Evolutionary conservation across 106 monocot genomes (phyloP).

Genomic region (Dendrobium nobile): DNA sequence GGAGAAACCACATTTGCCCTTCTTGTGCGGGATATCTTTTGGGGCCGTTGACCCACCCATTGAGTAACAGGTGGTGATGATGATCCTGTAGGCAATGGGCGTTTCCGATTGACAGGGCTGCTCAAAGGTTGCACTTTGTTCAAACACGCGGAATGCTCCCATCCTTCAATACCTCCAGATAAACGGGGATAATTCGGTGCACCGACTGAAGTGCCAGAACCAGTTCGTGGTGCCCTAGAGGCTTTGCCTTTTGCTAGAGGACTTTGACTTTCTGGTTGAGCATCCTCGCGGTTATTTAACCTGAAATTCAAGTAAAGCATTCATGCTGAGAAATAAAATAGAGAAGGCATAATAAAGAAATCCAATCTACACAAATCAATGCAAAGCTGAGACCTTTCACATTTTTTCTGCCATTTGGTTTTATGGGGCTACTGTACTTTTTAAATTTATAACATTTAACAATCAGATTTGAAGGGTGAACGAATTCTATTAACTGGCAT

Average conservation of each 20-base stretch:
- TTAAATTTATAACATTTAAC: background rate
- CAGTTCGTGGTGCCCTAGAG: conserved; percentile 60
- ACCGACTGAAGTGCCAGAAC: conserved; percentile 34
- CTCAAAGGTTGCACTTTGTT: conserved; percentile 39
- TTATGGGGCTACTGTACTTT: background rate
- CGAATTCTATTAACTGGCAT: background rate
- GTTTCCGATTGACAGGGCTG: conserved; percentile 46
- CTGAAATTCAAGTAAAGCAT: conserved; percentile 20
- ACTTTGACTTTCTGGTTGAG: conserved; percentile 47
- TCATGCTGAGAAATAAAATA: background rate
- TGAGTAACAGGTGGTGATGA: conserved; percentile 66
- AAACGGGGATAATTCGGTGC: conserved; percentile 36
- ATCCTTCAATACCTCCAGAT: conserved; percentile 46
- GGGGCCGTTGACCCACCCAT: conserved; percentile 65
- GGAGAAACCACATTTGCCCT: conserved; percentile 85
- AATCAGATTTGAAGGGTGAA: background rate
- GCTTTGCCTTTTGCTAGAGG: conserved; percentile 62
- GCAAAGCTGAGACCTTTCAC: background rate
- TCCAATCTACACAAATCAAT: background rate
- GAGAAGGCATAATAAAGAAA: background rate
- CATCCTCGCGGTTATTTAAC: conserved; percentile 52
- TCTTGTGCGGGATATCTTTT: conserved; percentile 64
- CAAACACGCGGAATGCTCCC: conserved; percentile 44
- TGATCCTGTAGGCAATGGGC: conserved; percentile 34
- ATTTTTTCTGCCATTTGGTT: background rate